These are phyloP conservation scores for Juncus effusus DNA, from an alignment of 176 grass and related monocot species.

Conservation along the genomic window DNA sequence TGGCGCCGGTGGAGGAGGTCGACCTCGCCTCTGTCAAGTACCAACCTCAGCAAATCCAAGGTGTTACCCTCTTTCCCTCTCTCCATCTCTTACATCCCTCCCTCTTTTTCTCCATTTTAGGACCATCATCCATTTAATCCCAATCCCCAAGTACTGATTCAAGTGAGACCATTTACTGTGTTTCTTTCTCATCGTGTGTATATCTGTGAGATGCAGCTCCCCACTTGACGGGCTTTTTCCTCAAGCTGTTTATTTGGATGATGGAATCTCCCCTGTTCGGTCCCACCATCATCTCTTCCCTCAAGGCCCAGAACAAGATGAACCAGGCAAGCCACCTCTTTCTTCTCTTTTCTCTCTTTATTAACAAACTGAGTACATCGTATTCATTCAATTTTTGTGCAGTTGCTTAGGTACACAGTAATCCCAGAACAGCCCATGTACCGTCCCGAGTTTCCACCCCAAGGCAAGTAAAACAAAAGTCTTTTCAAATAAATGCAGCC, in stretches of 20 bases:
- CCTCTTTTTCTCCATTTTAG: background rate
- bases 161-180: background rate
- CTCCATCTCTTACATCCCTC: background rate
- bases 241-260: constrained; percentile 70
- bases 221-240: constrained; percentile 52
- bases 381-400: background rate
- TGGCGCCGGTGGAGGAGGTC: constrained; percentile 64
- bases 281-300: constrained; percentile 34
- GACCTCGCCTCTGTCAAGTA: constrained; percentile 61
- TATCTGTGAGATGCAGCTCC: constrained; percentile 43
- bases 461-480: constrained; percentile 33
- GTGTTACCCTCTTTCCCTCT: background rate
- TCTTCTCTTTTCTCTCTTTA: background rate
- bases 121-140: background rate
- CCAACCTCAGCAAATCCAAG: constrained; percentile 28
- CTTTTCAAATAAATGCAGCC: too few species aligned
- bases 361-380: background rate
- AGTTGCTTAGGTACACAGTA: constrained; percentile 68
- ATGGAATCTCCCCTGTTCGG: constrained; percentile 63
- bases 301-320: constrained; percentile 77
- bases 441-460: constrained; percentile 72
- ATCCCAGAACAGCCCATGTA: constrained; percentile 93
- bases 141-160: background rate
- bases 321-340: constrained; percentile 32
- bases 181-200: background rate